Evolutionary conservation across 129 eudicot genomes (phyloP).

Genomic region (Helianthus annuus): DNA sequence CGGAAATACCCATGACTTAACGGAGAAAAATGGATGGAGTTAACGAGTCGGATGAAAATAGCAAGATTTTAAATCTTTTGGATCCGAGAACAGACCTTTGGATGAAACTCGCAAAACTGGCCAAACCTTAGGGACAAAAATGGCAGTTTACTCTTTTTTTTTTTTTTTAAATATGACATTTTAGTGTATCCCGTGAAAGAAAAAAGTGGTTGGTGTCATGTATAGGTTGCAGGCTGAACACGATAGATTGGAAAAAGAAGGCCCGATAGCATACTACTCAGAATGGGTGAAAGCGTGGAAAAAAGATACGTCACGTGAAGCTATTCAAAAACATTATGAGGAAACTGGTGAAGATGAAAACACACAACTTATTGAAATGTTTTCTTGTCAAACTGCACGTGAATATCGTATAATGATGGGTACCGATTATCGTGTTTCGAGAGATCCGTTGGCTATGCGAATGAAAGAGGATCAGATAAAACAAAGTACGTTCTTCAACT

Average conservation of each 20-base stretch:
- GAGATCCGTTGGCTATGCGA: conserved; percentile 97
- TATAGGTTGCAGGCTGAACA: conserved; percentile 72
- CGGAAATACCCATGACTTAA: too few species aligned
- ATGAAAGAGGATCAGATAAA: conserved; percentile 91
- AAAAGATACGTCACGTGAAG: conserved; percentile 88
- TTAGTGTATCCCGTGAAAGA: conserved; percentile 11
- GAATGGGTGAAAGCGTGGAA: conserved; percentile 97
- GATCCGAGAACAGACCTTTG: too few species aligned
- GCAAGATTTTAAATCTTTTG: too few species aligned
- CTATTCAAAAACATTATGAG: conserved; percentile 90
- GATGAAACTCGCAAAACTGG: too few species aligned
- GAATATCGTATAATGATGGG: conserved; percentile 99
- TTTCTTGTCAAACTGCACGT: conserved; percentile 79
- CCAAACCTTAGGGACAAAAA: too few species aligned
- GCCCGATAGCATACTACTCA: conserved; percentile 94
- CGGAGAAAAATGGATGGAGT: too few species aligned
- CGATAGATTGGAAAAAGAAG: conserved; percentile 62
- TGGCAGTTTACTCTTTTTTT: too few species aligned
- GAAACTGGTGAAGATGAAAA: conserved; percentile 99
- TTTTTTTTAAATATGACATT: too few species aligned
- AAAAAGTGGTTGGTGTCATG: conserved; percentile 16
- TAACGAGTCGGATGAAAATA: too few species aligned
- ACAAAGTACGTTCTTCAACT: conserved; percentile 56
- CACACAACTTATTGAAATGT: conserved; percentile 89
- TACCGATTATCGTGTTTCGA: conserved; percentile 68